Evolutionary conservation across 2,329 filamentous ascomycete species (phyloP), one percentile per base, ranked within the genome.

Genomic region (Metarhizium sp.): DNA sequence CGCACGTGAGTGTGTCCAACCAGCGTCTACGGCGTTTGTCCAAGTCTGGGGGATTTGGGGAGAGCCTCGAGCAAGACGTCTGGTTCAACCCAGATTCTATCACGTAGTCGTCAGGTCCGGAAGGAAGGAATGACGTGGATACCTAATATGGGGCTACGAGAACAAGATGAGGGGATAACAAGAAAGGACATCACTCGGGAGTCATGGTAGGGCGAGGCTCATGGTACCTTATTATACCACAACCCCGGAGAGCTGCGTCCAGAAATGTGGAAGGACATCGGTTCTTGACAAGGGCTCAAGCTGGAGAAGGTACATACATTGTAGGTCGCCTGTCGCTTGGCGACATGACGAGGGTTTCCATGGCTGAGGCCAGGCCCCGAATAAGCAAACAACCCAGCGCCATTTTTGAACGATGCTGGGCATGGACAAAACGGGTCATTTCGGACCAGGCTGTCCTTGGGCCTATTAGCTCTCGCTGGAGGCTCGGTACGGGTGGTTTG

Each of bases 41-140:
- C 3, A 25, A 25, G n/a, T 6, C n/a, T 20, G 42, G 18, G 11
- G 42, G 18, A 20, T 20, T 11, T 48, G 5, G 34, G 25, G 16
- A 30, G 20, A 8, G n/a, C 25, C 13, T 42, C 30, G 10, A 32
- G 2, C 34, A 13, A n/a, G 7, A 42, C 29, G 50, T 48, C 43
- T n/a, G 34, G 34, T 36, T 4, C 14, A 36, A 52, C 32, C n/a
- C 32, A 49, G 36, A 14, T 55, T 13, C 25, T 7, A 16, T 4
- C 50, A 47, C 14, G 29, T 16, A 30, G 46, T 16, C 18, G 42
- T 48, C 16, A 10, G 34, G 30, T 36, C 30, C 48, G 18, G 25
- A 47, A 51, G 29, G 13, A 55, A 51, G 29, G 29, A 55, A 40
- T 18, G 34, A 42, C 34, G 50, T 51, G 54, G 54, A 49, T 52